Evolutionary conservation across 257 asterid species (phyloP), one percentile per base, ranked within the genome.

Genomic region (Solanum clarkiae): DNA sequence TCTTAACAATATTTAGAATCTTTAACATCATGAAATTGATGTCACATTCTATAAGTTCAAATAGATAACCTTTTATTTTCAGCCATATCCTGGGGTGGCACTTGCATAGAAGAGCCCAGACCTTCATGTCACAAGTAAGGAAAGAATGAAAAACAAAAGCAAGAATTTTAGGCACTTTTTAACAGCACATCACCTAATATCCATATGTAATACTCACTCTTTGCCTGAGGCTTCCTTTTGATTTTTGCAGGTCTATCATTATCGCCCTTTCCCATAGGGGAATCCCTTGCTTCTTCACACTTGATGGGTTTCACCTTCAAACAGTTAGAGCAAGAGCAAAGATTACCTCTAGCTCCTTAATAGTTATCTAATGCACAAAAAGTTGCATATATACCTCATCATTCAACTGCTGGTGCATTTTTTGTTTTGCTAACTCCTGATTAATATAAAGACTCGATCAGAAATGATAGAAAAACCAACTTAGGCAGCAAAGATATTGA

Each of bases 11-110:
- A 57, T 40, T 47, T 20, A 26, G 12, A 65, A 65, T 22, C 77
- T 16, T 44, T 81, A 59, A 14, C 60, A 75, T 26, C 66, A 9
- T 4, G 42, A 63, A 42, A 22, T 22, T 40, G 77, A 71, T 2
- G 29, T 72, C 26, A 45, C 83, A 81, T 62, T 63, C 59, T 29
- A 13, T 24, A 85, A 70, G 36, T 32, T 82, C 9, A 54, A 44
- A 60, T n/a, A n/a, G 71, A 82, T 45, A 53, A 92, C 98, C 96
- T 90, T 87, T 88, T 90, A 59, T 66, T 90, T 86, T 72, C 90
- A 83, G 88, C 79, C 54, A 55, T 89, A 63, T 87, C 91, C 87
- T 83, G 71, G 11, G 87, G 68, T 74, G 83, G 85, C 53, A 86
- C 87, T 84, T 84, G 90, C 47, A 53, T 62, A 45, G 90, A 85